Evolutionary conservation across 805 yeast species (phyloP).

Genomic region (Brettanomyces nanus): DNA sequence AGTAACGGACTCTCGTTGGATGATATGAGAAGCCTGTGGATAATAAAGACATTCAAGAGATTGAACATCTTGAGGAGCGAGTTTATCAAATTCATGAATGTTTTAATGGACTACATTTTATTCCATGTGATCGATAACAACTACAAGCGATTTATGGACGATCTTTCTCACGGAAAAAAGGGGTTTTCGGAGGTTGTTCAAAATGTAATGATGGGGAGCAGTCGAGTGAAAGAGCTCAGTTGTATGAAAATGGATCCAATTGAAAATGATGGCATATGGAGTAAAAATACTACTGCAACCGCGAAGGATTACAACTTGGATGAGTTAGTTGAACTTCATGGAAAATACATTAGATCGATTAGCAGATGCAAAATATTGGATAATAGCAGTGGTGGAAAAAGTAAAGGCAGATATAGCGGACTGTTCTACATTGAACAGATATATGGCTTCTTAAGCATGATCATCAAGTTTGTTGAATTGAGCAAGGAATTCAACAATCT

Average conservation of each 20-base stretch:
- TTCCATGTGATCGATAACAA: slow-evolving; percentile 39
- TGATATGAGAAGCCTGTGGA: slow-evolving; percentile 15
- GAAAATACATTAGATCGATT: slow-evolving; percentile 27
- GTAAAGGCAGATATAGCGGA: slow-evolving; percentile 30
- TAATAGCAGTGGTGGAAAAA: slow-evolving; percentile 11
- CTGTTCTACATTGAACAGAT: slow-evolving; percentile 35
- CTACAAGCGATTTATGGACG: slow-evolving; percentile 20
- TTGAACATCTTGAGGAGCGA: slow-evolving; percentile 31
- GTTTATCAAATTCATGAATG: slow-evolving; percentile 34
- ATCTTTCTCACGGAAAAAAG: slow-evolving; percentile 11
- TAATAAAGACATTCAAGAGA: slow-evolving; percentile 20
- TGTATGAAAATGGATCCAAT: neutral
- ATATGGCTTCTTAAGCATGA: slow-evolving; percentile 27
- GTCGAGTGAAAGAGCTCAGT: neutral
- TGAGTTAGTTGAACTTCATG: slow-evolving; percentile 33
- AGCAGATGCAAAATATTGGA: slow-evolving; percentile 30
- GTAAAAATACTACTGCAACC: neutral
- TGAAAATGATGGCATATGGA: neutral
- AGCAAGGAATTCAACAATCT: slow-evolving; percentile 31
- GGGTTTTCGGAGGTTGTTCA: slow-evolving; percentile 3
- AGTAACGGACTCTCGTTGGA: slow-evolving; percentile 7
- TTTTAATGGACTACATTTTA: slow-evolving; percentile 33
- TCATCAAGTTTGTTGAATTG: slow-evolving; percentile 31
- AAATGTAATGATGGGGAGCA: slow-evolving; percentile 5
- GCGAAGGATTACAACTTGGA: slow-evolving; percentile 33